Base-by-base conservation (phyloP, 306 rosid genomes). In the Cicer cuneatum region DNA sequence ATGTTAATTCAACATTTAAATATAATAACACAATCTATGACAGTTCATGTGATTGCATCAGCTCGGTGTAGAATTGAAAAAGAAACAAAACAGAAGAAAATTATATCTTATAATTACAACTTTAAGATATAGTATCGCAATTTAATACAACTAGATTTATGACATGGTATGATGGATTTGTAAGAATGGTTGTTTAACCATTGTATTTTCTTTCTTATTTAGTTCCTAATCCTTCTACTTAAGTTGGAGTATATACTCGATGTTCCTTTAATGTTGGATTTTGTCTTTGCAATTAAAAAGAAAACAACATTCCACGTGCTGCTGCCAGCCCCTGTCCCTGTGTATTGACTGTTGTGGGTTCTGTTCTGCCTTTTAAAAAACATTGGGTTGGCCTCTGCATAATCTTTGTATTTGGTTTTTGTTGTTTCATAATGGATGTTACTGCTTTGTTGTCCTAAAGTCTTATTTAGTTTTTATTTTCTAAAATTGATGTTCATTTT, bases 251-350 rank as follows among this genome's bases (percentile, higher is more conserved):
- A 52, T 52, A 52, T 53, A 12, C 33, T 53, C 21, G 10, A 54
- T 19, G 5, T 19, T 19, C 7, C n/a, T 54, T n/a, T 19, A 19
- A 54, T 54, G 10, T 21, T 54, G 8, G n/a, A 19, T 18, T 18
- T 54, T 54, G 12, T 54, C 38, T 21, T 9, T 48, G 54, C 19
- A 13, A 48, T 6, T 49, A 1, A 14, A 21, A 10, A 56, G 10
- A 21, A 13, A 56, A 56, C 33, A 56, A 56, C 62, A 56, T 57
- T 57, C 39, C 63, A 57, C 63, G 29, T 57, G 63, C 11, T 57
- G 15, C 9, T 57, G 39, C 15, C 21, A 14, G 39, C 15, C 63
- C 15, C 24, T 57, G 39, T 24, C 33, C 33, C 33, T 29, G 33
- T 29, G 33, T 29, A 2, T 29, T 29, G 33, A 29, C 2, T 29